Base-by-base conservation (phyloP, 495 filamentous ascomycete genomes). In the Bombardia bombarda region DNA sequence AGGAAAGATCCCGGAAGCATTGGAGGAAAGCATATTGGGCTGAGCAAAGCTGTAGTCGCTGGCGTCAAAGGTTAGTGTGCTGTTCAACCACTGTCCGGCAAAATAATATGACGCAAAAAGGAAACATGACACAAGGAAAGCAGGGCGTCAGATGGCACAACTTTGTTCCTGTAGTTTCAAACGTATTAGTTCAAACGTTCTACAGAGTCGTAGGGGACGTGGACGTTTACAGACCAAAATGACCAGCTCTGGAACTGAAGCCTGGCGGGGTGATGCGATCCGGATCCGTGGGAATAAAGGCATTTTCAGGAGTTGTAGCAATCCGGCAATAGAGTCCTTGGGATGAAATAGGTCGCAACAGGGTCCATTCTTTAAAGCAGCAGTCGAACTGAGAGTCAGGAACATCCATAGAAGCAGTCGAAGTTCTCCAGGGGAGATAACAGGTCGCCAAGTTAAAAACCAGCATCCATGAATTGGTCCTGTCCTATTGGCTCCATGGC, bases 1-100 rank as follows among this genome's bases (percentile, higher is more conserved):
- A 66, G 63, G 69, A 70, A 70, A 69, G 58, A 68, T 65, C 51
- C 62, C 69, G 47, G 61, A 64, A 57, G 64, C 53, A 67, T 49
- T 62, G 57, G 66, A 62, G 52, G 66, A 59, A 62, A 70, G 53
- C 61, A 69, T 65, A 43, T 62, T 67, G 56, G 61, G 57, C 50
- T 67, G 68, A 31, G 63, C 61, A 55, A 64, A 66, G 62, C 68
- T 74, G 53, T 70, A 71, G 53, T 73, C 68, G 60, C 69, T 71
- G 63, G 47, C 63, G 58, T 36, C 24, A 56, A 39, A 55, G 62
- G 69, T 74, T 69, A 74, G 70, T 74, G 58, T 69, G 58, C 58
- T 69, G 63, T 66, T 54, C 60, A 65, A 53, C 54, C 42, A 46
- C 55, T 57, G 13, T 48, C 45, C 31, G 39, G 33, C 18, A 26